Conservation (phyloP, 495 filamentous ascomycete species). For the Podospora sp. region DNA sequence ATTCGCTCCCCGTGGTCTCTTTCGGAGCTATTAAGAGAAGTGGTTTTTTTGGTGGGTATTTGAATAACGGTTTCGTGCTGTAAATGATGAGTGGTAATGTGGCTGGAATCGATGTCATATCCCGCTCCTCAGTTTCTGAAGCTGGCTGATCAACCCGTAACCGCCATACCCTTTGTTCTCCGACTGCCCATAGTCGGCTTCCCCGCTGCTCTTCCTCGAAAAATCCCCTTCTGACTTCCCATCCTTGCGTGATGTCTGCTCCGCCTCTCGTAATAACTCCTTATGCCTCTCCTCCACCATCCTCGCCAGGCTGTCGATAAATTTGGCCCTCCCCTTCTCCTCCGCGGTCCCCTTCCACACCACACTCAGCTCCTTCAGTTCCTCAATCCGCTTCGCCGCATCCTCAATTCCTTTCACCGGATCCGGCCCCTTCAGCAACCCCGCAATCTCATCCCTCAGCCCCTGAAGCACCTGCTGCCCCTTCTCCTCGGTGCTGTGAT, state of each 20-base stretch:
- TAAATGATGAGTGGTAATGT: background rate
- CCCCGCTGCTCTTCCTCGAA: slow-evolving; percentile 25
- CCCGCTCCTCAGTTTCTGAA: slow-evolving; percentile 78
- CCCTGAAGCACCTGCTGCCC: slow-evolving; percentile 71
- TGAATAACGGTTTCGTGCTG: background rate
- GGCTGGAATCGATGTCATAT: slow-evolving; percentile 42
- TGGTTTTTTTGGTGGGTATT: background rate
- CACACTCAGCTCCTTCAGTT: slow-evolving; percentile 66
- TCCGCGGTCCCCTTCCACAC: slow-evolving; percentile 96
- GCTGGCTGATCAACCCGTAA: slow-evolving; percentile 77
- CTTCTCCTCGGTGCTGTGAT: slow-evolving; percentile 72
- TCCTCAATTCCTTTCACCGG: slow-evolving; percentile 63
- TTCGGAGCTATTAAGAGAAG: too few species aligned
- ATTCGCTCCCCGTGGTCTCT: too few species aligned
- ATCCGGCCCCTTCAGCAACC: slow-evolving; percentile 57
- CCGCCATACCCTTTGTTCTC: slow-evolving; percentile 51
- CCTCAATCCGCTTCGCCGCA: slow-evolving; percentile 70
- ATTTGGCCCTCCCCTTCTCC: slow-evolving; percentile 78
- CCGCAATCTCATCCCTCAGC: slow-evolving; percentile 70
- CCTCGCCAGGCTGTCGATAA: slow-evolving; percentile 77
- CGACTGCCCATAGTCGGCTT: slow-evolving; percentile 18
- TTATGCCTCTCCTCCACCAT: slow-evolving; percentile 59
- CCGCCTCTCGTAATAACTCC: slow-evolving; percentile 57
- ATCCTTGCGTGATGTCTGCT: slow-evolving; percentile 32
- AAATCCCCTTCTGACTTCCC: slow-evolving; percentile 7